phyloP scores from a whole-genome alignment of 495 filamentous ascomycete genomes.

The Aspergillus saccharolyticus region DNA sequence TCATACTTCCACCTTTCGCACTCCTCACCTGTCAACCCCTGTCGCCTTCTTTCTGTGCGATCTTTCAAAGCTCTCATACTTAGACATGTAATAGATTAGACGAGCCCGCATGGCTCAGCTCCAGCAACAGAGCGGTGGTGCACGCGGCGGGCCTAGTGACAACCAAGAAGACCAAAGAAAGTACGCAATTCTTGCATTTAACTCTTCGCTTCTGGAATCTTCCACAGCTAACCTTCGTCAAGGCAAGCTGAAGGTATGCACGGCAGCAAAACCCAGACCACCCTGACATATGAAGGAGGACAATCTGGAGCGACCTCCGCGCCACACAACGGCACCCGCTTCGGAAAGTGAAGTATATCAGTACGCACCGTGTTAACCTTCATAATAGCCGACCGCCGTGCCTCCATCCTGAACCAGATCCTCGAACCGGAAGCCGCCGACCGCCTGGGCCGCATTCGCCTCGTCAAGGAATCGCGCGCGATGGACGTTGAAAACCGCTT shows the following conservation, averaged over 20 bases:
- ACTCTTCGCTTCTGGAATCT: no score
- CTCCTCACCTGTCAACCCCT: neutral
- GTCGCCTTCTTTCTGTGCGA: neutral
- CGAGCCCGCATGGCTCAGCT: conserved; percentile 88
- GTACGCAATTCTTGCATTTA: conserved; percentile 28
- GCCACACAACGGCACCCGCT: neutral
- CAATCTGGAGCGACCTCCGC: neutral
- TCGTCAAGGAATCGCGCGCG: conserved; percentile 91
- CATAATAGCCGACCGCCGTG: conserved; percentile 46
- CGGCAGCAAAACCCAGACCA: neutral
- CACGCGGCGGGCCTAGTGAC: conserved; percentile 44
- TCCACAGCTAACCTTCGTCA: neutral
- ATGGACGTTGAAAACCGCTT: conserved; percentile 86
- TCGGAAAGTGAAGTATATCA: no score
- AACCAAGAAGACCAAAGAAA: conserved; percentile 61
- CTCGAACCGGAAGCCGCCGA: conserved; percentile 90
- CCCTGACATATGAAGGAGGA: neutral
- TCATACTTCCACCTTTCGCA: neutral
- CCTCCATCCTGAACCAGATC: conserved; percentile 82
- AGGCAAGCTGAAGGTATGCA: conserved; percentile 65
- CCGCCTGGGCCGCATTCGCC: conserved; percentile 85
- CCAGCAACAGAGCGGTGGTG: conserved; percentile 57
- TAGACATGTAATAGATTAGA: conserved; percentile 57
- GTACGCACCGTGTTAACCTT: no score
- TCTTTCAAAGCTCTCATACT: neutral